Percentiles rank a stretch among this genome's conserved stretches.
These are phyloP conservation scores for Candida nitratophila DNA, from an alignment of 805 yeast genomes.

Conservation along the genomic window DNA sequence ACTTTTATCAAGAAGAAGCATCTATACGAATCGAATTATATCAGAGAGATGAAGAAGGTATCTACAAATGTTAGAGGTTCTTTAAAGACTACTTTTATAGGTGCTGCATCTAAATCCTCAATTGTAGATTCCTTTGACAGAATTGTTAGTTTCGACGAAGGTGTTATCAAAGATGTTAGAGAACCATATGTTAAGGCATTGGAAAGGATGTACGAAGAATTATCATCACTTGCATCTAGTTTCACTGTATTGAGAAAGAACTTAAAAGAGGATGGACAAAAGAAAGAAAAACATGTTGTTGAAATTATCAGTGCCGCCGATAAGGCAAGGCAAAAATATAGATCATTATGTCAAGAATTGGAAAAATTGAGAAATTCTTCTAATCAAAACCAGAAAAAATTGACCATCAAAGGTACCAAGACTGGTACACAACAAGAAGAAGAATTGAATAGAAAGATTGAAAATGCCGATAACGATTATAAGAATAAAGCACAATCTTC, in stretches of 20 bases:
- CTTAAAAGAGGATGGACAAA: conserved; percentile 73
- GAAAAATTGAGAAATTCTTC: conserved; percentile 67
- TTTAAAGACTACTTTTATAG: conserved; percentile 37
- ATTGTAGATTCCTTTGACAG: conserved; percentile 60
- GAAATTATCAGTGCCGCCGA: conserved; percentile 83
- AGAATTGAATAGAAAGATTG: conserved; percentile 73
- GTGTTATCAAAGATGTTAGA: conserved; percentile 57
- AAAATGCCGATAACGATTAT: conserved; percentile 81
- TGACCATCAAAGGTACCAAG: conserved; percentile 72
- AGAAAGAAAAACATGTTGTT: conserved; percentile 75
- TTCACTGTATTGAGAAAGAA: conserved; percentile 68
- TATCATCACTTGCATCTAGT: conserved; percentile 60
- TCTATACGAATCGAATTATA: conserved; percentile 70
- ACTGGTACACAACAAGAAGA: conserved; percentile 87
- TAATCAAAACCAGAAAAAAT: conserved; percentile 80
- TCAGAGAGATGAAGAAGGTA: conserved; percentile 65
- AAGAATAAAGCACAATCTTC: conserved; percentile 68
- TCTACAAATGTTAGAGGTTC: conserved; percentile 37
- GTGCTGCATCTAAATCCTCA: conserved; percentile 32
- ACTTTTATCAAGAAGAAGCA: conserved; percentile 75
- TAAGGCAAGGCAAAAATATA: conserved; percentile 76
- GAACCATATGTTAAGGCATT: conserved; percentile 71
- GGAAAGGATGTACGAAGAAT: conserved; percentile 80
- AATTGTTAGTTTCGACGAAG: conserved; percentile 73
- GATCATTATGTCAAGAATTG: conserved; percentile 75